These are phyloP conservation scores for Beauveria bassiana DNA, from an alignment of 2,329 filamentous ascomycete species.

Conservation along the genomic window DNA sequence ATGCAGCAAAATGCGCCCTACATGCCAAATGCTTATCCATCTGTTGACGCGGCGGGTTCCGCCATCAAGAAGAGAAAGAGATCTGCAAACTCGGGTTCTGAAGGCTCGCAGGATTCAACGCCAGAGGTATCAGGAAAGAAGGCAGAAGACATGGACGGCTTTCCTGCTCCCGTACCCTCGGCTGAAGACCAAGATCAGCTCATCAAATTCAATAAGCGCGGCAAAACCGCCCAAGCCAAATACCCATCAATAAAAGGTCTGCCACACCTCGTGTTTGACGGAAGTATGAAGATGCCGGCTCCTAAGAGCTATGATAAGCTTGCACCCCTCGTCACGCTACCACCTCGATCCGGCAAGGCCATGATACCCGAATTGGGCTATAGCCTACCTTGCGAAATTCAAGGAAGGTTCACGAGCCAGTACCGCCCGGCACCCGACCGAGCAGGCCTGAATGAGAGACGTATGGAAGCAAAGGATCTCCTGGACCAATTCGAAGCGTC, in stretches of 20 bases:
- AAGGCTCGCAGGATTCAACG: conserved; percentile 21
- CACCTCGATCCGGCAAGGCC: conserved; percentile 29
- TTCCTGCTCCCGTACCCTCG: conserved; percentile 24
- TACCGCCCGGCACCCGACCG: conserved; percentile 33
- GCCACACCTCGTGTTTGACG: conserved; percentile 29
- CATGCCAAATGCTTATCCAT: conserved; percentile 7
- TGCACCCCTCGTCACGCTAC: conserved; percentile 33
- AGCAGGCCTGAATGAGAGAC: conserved; percentile 33
- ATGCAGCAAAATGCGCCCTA: conserved; percentile 13
- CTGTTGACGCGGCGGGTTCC: not conserved
- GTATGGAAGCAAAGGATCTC: conserved; percentile 30
- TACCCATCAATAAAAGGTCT: conserved; percentile 33
- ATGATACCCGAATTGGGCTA: conserved; percentile 33
- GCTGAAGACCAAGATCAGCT: conserved; percentile 28
- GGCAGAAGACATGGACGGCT: conserved; percentile 26
- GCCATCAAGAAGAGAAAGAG: conserved; percentile 7
- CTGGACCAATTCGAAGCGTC: conserved; percentile 34
- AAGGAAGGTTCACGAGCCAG: conserved; percentile 33
- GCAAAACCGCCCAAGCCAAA: conserved; percentile 28
- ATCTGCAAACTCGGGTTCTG: conserved; percentile 13
- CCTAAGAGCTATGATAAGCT: conserved; percentile 40
- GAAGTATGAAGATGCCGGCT: conserved; percentile 32
- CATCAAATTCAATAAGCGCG: conserved; percentile 30
- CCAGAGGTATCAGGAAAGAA: conserved; percentile 23
- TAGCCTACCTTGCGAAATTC: conserved; percentile 35